Base-by-base conservation (phyloP, 2,329 filamentous ascomycete species). In the Dactylellina drechsleri region DNA sequence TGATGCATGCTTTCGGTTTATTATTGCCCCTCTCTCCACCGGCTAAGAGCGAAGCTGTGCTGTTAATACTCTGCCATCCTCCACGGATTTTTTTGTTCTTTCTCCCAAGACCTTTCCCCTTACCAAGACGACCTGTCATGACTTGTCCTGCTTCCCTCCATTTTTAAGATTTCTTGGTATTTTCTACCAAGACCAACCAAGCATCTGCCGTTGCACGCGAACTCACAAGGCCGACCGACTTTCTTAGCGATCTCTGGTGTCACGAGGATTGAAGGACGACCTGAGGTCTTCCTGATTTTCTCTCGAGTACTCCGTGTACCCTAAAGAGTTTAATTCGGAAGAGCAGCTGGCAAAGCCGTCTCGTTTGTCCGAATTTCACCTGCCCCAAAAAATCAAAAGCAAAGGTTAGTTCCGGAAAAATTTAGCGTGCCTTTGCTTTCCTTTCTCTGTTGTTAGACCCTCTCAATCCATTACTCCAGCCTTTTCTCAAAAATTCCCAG, bases 91-190 rank as follows among this genome's bases (percentile, higher is more conserved):
- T 36, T 36, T 36, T 36, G 2, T 72, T 65, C 23, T 60, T 59
- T 40, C 59, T 65, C 59, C 66, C 66, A 71, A 71, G 66, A 71
- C 66, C 64, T 71, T 54, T 36, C 59, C 52, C 66, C 59, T 65
- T 65, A 65, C 68, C 68, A 73, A 73, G 68, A 70, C 66, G 41
- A 62, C 40, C 65, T 61, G 20, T 59, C 41, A 49, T 49, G 49
- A 59, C 67, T n/a, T 23, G 59, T 36, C 64, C 43, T 50, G 45
- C 54, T 61, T 28, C 26, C 49, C 47, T 56, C 61, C 41, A 28
- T 31, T 64, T 65, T 43, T 56, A 23, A 66, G 40, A 73, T 61
- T 43, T 65, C 68, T 66, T 65, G 59, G 66, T 28, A 45, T 49
- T 62, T 54, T 36, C 1, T 36, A 36, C 59, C 67, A 57, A 65